A percentile compares a stretch with the other conserved stretches of the same genome.
These are phyloP conservation scores for Capronia americana DNA, from an alignment of 2,329 filamentous ascomycete species.

Conservation along the genomic window DNA sequence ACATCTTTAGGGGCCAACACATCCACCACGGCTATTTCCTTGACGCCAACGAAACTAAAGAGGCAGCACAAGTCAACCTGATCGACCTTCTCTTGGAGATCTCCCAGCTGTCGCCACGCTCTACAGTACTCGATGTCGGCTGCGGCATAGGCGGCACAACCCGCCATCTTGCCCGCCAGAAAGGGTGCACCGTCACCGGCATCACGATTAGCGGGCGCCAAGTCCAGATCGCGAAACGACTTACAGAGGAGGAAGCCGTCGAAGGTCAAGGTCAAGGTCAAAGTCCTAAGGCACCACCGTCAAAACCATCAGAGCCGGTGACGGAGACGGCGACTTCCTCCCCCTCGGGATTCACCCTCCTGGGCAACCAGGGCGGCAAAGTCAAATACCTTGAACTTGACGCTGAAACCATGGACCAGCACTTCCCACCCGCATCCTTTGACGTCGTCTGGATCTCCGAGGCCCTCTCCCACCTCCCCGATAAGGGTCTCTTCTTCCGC, in stretches of 20 bases:
- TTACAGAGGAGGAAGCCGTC: conserved; percentile 49
- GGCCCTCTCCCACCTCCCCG: conserved; percentile 65
- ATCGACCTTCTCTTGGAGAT: conserved; percentile 62
- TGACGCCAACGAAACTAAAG: conserved; percentile 59
- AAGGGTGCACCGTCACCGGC: conserved; percentile 62
- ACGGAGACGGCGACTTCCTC: background rate
- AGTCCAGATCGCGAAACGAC: conserved; percentile 63
- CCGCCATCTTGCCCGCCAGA: conserved; percentile 60
- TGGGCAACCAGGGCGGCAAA: conserved; percentile 51
- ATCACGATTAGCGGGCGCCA: conserved; percentile 67
- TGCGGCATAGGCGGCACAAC: conserved; percentile 67
- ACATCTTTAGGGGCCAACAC: conserved; percentile 61
- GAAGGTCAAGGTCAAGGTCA: background rate
- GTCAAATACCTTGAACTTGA: conserved; percentile 66
- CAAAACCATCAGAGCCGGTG: background rate
- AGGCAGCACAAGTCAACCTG: conserved; percentile 63
- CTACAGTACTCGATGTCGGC: conserved; percentile 63
- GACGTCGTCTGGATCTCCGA: conserved; percentile 69
- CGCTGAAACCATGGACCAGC: conserved; percentile 65
- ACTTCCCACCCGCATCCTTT: conserved; percentile 56
- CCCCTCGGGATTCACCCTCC: conserved; percentile 42
- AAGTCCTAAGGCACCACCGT: background rate
- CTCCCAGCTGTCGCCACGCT: conserved; percentile 48
- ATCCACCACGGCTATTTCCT: conserved; percentile 70
- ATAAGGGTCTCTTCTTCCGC: conserved; percentile 65